These are phyloP conservation scores for Lasiosphaeria ovina DNA, from an alignment of 495 filamentous ascomycete genomes.

Conservation along the genomic window DNA sequence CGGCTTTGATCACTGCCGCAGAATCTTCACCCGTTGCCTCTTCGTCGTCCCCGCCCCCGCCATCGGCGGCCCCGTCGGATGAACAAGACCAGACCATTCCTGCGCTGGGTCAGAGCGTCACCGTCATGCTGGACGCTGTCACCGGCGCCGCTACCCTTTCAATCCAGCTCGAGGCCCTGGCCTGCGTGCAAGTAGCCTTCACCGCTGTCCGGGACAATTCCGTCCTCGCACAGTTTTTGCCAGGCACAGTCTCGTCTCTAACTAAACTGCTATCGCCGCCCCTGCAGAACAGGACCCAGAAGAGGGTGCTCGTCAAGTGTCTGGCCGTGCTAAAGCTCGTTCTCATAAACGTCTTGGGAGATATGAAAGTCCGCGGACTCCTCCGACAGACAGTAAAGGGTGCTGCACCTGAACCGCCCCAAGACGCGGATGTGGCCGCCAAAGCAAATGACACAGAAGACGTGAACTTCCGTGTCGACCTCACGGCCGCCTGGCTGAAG, in stretches of 20 bases:
- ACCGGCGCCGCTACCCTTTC: constrained; percentile 56
- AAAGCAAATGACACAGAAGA: constrained; percentile 5
- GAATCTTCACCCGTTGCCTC: constrained; percentile 42
- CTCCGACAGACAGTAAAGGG: constrained; percentile 28
- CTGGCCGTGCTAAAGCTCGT: constrained; percentile 60
- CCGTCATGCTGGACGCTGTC: constrained; percentile 71
- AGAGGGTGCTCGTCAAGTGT: constrained; percentile 59
- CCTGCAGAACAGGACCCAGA: constrained; percentile 60
- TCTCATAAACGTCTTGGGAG: constrained; percentile 63
- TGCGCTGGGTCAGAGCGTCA: constrained; percentile 79
- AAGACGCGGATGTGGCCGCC: constrained; percentile 7
- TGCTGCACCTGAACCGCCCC: constrained; percentile 3
- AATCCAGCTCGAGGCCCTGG: constrained; percentile 65
- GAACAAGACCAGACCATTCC: constrained; percentile 61
- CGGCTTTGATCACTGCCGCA: constrained; percentile 39
- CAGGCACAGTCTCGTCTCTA: constrained; percentile 81
- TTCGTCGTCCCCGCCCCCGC: not conserved
- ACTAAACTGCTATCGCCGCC: constrained; percentile 71
- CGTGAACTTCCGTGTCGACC: constrained; percentile 18
- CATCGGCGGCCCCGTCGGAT: not conserved
- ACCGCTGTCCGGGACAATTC: constrained; percentile 63
- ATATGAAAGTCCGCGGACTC: constrained; percentile 50
- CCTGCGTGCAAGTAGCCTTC: constrained; percentile 62
- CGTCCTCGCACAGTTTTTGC: constrained; percentile 78
- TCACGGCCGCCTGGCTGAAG: constrained; percentile 69